Evolutionary conservation across 345 rosid genomes (phyloP).

Genomic region (Melastoma malabathricum): DNA sequence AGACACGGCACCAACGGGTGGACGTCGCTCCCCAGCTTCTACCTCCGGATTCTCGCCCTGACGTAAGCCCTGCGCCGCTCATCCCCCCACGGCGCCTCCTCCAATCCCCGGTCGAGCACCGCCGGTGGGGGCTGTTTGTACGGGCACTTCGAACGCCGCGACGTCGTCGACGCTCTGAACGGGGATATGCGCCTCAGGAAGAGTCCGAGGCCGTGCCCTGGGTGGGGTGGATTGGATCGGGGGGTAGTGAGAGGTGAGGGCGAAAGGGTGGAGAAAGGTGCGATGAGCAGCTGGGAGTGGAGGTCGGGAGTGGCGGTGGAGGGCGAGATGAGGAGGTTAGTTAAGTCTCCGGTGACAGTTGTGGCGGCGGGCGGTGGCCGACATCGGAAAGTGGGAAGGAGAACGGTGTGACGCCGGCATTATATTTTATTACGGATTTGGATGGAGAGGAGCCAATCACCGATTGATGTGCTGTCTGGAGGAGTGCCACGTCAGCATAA

Average conservation of each 20-base stretch:
- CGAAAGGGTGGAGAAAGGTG: conserved; percentile 32
- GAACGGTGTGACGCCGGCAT: neutral
- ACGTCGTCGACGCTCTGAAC: conserved; percentile 41
- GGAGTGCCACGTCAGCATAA: too few relatives aligned
- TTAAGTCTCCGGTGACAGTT: conserved; percentile 27
- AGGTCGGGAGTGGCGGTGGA: conserved; percentile 25
- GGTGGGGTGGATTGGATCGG: conserved; percentile 35
- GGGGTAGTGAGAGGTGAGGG: conserved; percentile 65
- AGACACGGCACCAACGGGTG: conserved; percentile 41
- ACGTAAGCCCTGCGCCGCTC: conserved; percentile 37
- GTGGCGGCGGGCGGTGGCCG: neutral
- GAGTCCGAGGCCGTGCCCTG: conserved; percentile 37
- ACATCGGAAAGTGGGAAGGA: neutral
- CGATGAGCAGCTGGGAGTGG: conserved; percentile 41
- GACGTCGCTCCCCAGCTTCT: conserved; percentile 21
- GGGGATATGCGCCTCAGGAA: conserved; percentile 39
- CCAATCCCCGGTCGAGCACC: conserved; percentile 48
- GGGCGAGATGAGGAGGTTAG: conserved; percentile 47
- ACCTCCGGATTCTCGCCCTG: conserved; percentile 48
- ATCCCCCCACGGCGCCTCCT: conserved; percentile 59
- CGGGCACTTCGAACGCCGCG: conserved; percentile 74
- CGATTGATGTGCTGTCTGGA: too few relatives aligned
- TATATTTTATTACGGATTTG: too few relatives aligned
- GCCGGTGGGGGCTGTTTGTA: conserved; percentile 64
- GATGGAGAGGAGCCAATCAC: too few relatives aligned